Conservation (phyloP, 345 rosid species). For the Kernera saxatilis region DNA sequence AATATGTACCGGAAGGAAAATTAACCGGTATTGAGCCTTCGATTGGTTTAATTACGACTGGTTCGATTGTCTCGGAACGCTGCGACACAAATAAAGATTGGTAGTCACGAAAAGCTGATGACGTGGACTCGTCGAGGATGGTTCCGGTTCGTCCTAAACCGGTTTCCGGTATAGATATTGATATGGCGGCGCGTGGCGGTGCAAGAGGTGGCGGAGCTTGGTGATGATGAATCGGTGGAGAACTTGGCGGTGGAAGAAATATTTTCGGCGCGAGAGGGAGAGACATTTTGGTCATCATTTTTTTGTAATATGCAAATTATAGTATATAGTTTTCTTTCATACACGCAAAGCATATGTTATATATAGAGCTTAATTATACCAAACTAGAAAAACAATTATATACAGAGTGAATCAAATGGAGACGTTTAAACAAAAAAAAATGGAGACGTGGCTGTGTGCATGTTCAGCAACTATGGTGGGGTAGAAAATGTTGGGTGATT, state of each 20-base stretch:
- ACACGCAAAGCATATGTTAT: slow-evolving; percentile 25
- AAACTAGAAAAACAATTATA: neutral
- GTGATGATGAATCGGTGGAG: slow-evolving; percentile 32
- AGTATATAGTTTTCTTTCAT: slow-evolving; percentile 23
- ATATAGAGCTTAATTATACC: slow-evolving; percentile 13
- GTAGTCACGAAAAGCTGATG: slow-evolving; percentile 79
- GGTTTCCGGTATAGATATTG: slow-evolving; percentile 42
- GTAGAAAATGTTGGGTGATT: slow-evolving; percentile 21
- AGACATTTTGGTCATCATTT: slow-evolving; percentile 38
- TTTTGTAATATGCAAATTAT: slow-evolving; percentile 9
- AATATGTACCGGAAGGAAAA: slow-evolving; percentile 83
- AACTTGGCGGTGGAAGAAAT: slow-evolving; percentile 31
- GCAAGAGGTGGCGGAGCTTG: slow-evolving; percentile 23
- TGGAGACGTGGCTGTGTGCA: slow-evolving; percentile 33
- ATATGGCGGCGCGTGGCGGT: slow-evolving; percentile 40
- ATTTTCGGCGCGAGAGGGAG: slow-evolving; percentile 27
- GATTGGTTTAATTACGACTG: slow-evolving; percentile 39
- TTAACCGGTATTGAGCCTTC: slow-evolving; percentile 60
- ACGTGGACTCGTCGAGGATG: slow-evolving; percentile 28
- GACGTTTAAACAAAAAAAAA: too few species aligned
- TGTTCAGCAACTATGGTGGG: slow-evolving; percentile 33
- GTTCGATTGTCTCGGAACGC: slow-evolving; percentile 50
- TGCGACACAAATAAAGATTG: slow-evolving; percentile 78
- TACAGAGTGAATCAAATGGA: neutral
- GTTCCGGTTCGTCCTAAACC: slow-evolving; percentile 9